These are phyloP conservation scores for Colletotrichum sp. DNA, from an alignment of 2,329 filamentous ascomycete genomes.

Conservation along the genomic window DNA sequence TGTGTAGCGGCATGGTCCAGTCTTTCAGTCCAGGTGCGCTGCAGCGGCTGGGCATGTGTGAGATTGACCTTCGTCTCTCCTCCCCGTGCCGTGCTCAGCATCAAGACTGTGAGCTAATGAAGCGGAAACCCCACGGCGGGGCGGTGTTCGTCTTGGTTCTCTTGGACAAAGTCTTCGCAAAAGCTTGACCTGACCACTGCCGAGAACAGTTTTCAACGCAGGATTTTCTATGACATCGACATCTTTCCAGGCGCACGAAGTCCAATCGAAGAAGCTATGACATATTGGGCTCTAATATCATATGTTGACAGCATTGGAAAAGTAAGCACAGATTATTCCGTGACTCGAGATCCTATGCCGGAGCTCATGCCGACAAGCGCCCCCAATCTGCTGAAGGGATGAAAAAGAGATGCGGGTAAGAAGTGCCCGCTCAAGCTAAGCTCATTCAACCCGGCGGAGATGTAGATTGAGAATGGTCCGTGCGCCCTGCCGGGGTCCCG, in stretches of 20 bases:
- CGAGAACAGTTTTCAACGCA: background rate
- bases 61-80: background rate
- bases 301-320: background rate
- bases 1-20: rapidly evolving
- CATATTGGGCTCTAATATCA: rapidly evolving
- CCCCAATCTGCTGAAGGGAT: background rate
- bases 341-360: background rate
- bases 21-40: rapidly evolving
- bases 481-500: background rate
- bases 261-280: background rate
- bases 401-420: background rate
- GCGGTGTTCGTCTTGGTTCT: background rate
- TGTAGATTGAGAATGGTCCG: background rate
- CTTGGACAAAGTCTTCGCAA: constrained; percentile 15
- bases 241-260: rapidly evolving
- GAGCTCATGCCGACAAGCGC: background rate
- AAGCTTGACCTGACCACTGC: constrained; percentile 9
- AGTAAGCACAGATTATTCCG: background rate
- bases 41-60: rapidly evolving
- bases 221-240: rapidly evolving
- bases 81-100: background rate
- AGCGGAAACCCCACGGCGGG: background rate
- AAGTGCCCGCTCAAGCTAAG: background rate
- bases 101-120: background rate
- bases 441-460: background rate